Evolutionary conservation across 2,329 filamentous ascomycete genomes (phyloP).

Genomic region (Blastomyces emzantsi): DNA sequence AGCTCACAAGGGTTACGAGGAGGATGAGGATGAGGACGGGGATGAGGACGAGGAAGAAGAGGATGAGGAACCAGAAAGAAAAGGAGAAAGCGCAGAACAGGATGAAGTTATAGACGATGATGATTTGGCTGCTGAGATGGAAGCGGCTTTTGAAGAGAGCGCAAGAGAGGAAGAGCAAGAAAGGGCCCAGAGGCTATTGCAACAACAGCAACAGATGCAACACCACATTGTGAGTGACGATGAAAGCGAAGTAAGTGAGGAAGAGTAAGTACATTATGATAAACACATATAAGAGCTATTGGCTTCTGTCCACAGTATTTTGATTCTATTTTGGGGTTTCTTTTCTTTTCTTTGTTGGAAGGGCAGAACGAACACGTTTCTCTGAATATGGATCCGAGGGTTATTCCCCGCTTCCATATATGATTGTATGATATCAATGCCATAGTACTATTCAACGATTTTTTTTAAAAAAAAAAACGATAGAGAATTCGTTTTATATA

Average conservation of each 20-base stretch:
- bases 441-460: background rate
- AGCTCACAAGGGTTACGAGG: conserved; percentile 14
- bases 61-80: conserved; percentile 24
- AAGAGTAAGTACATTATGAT: conserved; percentile 40
- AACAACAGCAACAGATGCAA: conserved; percentile 24
- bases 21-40: conserved; percentile 21
- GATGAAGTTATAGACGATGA: conserved; percentile 39
- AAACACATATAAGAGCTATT: background rate
- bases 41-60: conserved; percentile 21
- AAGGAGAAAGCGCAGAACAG: conserved; percentile 24
- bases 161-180: conserved; percentile 37
- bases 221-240: conserved; percentile 36
- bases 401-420: conserved; percentile 1
- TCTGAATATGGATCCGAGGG: background rate
- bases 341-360: background rate
- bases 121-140: conserved; percentile 50
- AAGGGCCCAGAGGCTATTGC: conserved; percentile 25
- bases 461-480: background rate
- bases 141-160: conserved; percentile 43
- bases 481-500: background rate
- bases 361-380: background rate
- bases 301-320: background rate
- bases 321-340: background rate
- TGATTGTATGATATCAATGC: conserved; percentile 6
- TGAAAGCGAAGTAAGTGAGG: conserved; percentile 59